phyloP scores from a whole-genome alignment of 345 rosid species.

The Euphorbia lathyris region DNA sequence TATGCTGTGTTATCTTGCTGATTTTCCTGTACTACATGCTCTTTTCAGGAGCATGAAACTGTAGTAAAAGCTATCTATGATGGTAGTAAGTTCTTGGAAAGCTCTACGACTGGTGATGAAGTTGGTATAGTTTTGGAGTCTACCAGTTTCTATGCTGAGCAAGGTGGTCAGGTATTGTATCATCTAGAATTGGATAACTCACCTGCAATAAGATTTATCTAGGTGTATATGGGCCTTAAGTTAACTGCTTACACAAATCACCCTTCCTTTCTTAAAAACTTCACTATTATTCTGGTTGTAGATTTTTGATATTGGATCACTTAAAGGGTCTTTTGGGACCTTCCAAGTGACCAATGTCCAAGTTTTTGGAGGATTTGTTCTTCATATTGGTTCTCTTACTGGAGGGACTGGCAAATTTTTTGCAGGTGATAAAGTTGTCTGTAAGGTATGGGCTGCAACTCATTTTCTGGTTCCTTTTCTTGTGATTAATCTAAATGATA shows the following conservation, averaged over 20 bases:
- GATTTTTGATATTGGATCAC: slow-evolving; percentile 78
- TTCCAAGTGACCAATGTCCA: slow-evolving; percentile 83
- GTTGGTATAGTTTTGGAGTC: slow-evolving; percentile 77
- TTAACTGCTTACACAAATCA: not conserved
- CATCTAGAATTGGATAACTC: not conserved
- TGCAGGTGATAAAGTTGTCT: slow-evolving; percentile 67
- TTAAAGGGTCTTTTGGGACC: slow-evolving; percentile 73
- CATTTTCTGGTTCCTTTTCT: slow-evolving; percentile 8
- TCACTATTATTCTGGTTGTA: slow-evolving; percentile 32
- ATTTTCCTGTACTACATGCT: slow-evolving; percentile 12
- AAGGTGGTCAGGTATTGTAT: slow-evolving; percentile 92
- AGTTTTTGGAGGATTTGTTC: slow-evolving; percentile 84
- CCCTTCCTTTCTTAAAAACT: not conserved
- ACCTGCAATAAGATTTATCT: not conserved
- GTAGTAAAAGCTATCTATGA: slow-evolving; percentile 76
- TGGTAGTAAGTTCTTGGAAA: slow-evolving; percentile 66
- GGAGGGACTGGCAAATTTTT: slow-evolving; percentile 41
- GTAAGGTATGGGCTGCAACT: slow-evolving; percentile 55
- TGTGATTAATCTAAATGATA: slow-evolving; percentile 1
- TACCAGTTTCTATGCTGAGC: slow-evolving; percentile 94
- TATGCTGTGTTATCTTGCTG: not conserved
- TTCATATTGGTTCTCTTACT: slow-evolving; percentile 73
- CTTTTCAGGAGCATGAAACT: slow-evolving; percentile 63
- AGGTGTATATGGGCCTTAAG: not conserved
- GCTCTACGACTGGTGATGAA: slow-evolving; percentile 44